Base-by-base conservation (phyloP, 352 stramenopile species). In the Globisporangium carolinianum region DNA sequence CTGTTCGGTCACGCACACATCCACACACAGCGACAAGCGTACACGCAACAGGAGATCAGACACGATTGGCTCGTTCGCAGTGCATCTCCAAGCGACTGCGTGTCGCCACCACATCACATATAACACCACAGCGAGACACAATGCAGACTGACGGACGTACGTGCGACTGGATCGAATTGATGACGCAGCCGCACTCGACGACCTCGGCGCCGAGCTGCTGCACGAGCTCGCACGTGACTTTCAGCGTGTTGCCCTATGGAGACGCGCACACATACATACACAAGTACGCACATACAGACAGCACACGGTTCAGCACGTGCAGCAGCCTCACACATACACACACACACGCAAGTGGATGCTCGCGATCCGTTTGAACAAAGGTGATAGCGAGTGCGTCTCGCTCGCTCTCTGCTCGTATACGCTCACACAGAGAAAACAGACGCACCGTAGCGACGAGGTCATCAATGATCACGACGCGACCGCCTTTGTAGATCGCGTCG, bases 121-220 rank as follows among this genome's bases (percentile, higher is more conserved):
- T 32, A 32, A 41, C 9, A 15, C 14, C 41, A 9, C 37, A 45
- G 11, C 2, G n/a, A 17, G 38, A 50, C 45, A 47, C 72, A 9
- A 15, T 47, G 42, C 12, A 6, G 12, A 17, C 12, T 14, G 41
- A 5, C 6, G 48, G 37, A 47, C 50, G 32, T 65, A 89, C 79
- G 66, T 72, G 71, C 38, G 70, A 69, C 12, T 61, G 68, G 36
- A 86, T 67, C 7, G 76, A 86, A 59, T 75, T 82, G 64, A 90
- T 82, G 58, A 93, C 72, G 65, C 83, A 93, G 32, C 83, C 81
- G 58, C 83, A 93, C 58, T 93, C 83, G 57, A 93, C 68, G 9
- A 91, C 79, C 48, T 87, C 65, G 14, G 67, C 81, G 41, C 83
- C 81, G 17, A 91, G 69, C 43, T 83, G 69, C 58, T 83, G 58